Percentiles rank a stretch among this genome's conserved stretches.
Conservation (phyloP, 768 basidiomycete species). For the Lactarius tabidus region DNA sequence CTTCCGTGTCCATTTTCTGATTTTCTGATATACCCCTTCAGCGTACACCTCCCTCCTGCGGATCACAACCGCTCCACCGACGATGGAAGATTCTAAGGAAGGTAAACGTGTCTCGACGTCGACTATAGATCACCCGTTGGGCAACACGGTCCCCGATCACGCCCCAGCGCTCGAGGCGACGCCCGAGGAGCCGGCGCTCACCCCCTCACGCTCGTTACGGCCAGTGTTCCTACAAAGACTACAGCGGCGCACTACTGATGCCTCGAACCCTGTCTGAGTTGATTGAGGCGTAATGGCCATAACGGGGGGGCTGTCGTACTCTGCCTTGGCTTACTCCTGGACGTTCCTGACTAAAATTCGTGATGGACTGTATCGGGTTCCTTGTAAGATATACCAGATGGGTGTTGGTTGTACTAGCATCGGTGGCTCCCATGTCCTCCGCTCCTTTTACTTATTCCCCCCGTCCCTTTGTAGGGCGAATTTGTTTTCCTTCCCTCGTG, state of each 20-base stretch:
- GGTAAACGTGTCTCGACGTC: slow-evolving; percentile 27
- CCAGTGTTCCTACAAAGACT: slow-evolving; percentile 17
- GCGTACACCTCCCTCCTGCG: slow-evolving; percentile 46
- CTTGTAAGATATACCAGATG: neutral
- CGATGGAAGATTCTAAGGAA: slow-evolving; percentile 17
- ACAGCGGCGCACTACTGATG: slow-evolving; percentile 11
- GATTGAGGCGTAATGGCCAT: neutral
- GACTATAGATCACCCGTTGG: slow-evolving; percentile 20
- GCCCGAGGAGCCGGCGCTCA: slow-evolving; percentile 8
- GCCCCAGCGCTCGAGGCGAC: neutral
- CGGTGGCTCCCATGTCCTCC: neutral
- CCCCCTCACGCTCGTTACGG: slow-evolving; percentile 10
- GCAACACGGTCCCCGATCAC: neutral
- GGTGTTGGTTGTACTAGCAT: neutral
- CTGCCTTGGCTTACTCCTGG: neutral
- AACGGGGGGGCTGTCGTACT: neutral
- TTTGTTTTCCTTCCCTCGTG: neutral
- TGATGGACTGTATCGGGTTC: neutral
- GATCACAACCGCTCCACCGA: slow-evolving; percentile 36
- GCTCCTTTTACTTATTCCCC: neutral
- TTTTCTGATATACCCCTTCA: slow-evolving; percentile 20
- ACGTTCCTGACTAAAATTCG: neutral
- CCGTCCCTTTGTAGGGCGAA: neutral
- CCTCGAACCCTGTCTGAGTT: slow-evolving; percentile 13
- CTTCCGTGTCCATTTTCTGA: neutral